Percentiles rank a stretch among this genome's conserved stretches.
Evolutionary conservation across 352 stramenopile genomes (phyloP).

Genomic region (Globisporangium yorkense): DNA sequence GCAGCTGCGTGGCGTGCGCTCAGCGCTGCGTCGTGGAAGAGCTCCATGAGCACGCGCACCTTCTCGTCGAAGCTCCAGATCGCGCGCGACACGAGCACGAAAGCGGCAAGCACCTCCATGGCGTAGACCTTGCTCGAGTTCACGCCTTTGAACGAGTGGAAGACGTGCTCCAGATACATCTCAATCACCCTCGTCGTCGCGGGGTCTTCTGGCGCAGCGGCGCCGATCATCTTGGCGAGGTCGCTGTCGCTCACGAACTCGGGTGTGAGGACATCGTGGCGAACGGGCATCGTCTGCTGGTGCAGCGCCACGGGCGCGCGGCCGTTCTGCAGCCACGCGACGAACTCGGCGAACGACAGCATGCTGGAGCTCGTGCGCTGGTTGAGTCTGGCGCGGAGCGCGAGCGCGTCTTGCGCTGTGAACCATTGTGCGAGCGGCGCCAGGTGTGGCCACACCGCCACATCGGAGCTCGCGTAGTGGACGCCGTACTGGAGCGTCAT

Average conservation of each 20-base stretch:
- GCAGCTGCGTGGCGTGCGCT: slow-evolving; percentile 14
- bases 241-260: slow-evolving; percentile 1
- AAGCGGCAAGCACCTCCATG: slow-evolving; percentile 53
- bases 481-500: slow-evolving; percentile 32
- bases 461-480: slow-evolving; percentile 44
- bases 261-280: slow-evolving; percentile 43
- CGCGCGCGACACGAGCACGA: slow-evolving; percentile 49
- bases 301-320: neutral
- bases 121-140: slow-evolving; percentile 29
- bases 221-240: slow-evolving; percentile 10
- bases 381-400: slow-evolving; percentile 26
- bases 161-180: slow-evolving; percentile 53
- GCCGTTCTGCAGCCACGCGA: slow-evolving; percentile 31
- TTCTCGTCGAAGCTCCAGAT: slow-evolving; percentile 65
- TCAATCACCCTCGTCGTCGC: slow-evolving; percentile 29
- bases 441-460: slow-evolving; percentile 57
- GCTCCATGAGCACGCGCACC: slow-evolving; percentile 33
- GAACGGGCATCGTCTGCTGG: slow-evolving; percentile 7
- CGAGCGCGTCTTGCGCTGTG: slow-evolving; percentile 38
- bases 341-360: slow-evolving; percentile 39
- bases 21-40: slow-evolving; percentile 44
- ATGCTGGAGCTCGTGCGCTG: slow-evolving; percentile 24
- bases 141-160: slow-evolving; percentile 37
- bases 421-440: slow-evolving; percentile 58
- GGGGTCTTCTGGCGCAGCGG: neutral